Percentiles rank a stretch among this genome's conserved stretches.
Evolutionary conservation across 108 stramenopile species (phyloP).

Genomic region (Cyclotella cryptica): DNA sequence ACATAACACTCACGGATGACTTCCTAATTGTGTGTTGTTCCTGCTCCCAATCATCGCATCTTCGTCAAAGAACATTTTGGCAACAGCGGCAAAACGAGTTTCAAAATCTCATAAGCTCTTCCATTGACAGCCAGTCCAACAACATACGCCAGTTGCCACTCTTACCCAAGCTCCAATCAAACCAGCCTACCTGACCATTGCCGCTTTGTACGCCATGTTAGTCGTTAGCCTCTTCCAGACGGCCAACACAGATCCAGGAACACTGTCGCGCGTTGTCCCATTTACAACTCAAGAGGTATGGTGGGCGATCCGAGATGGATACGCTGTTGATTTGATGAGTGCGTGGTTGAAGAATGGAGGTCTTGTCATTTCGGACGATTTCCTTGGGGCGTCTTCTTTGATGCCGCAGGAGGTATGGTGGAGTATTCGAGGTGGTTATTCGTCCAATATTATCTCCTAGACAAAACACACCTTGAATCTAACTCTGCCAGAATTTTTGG

Average conservation of each 20-base stretch:
- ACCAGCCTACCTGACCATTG: slow-evolving; percentile 49
- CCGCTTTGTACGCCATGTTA: slow-evolving; percentile 41
- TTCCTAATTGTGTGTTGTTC: no score
- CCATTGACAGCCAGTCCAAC: slow-evolving; percentile 6
- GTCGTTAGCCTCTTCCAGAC: slow-evolving; percentile 13
- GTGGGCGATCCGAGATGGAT: slow-evolving; percentile 62
- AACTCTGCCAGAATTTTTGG: background rate
- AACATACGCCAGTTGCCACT: slow-evolving; percentile 11
- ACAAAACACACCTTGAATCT: no score
- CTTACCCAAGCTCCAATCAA: slow-evolving; percentile 40
- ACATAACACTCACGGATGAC: no score
- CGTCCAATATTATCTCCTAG: background rate
- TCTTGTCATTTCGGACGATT: slow-evolving; percentile 16
- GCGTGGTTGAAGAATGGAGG: slow-evolving; percentile 66
- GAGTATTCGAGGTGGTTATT: background rate
- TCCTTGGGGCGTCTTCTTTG: background rate
- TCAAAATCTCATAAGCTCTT: slow-evolving; percentile 34
- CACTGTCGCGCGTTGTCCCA: background rate
- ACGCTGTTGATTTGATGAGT: slow-evolving; percentile 35
- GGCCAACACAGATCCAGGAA: background rate
- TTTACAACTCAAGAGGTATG: slow-evolving; percentile 54
- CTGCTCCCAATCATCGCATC: no score
- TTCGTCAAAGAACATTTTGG: slow-evolving; percentile 45
- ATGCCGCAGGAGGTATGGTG: slow-evolving; percentile 9
- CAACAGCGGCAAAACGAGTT: slow-evolving; percentile 52